Evolutionary conservation across 163 green algal genomes (phyloP).

Genomic region (Picocystis sp.): DNA sequence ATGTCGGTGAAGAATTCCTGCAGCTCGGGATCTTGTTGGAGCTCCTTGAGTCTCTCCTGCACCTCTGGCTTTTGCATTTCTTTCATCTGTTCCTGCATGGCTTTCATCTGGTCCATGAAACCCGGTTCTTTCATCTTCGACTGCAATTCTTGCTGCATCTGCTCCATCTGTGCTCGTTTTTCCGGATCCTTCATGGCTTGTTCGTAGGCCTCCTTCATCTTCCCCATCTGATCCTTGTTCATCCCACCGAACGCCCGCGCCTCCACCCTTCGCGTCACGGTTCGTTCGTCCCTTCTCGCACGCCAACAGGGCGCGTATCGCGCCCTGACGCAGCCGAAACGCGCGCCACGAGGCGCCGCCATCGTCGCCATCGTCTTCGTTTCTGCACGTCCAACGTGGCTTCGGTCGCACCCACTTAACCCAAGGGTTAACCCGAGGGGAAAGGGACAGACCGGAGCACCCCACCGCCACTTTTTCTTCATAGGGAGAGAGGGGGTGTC

Average conservation of each 20-base stretch:
- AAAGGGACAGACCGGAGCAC: too few relatives aligned
- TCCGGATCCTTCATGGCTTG: conserved; percentile 8
- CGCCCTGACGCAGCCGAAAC: too few relatives aligned
- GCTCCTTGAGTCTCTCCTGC: conserved; percentile 18
- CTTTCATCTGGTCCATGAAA: conserved; percentile 16
- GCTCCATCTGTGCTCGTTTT: conserved; percentile 1
- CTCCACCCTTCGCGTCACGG: conserved; percentile 8
- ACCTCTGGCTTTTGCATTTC: conserved; percentile 13
- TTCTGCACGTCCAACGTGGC: too few relatives aligned
- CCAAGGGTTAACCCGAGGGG: too few relatives aligned
- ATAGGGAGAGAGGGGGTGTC: too few relatives aligned
- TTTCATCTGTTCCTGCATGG: conserved; percentile 14
- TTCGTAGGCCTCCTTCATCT: conserved; percentile 1
- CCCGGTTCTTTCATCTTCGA: conserved; percentile 1
- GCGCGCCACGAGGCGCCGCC: too few relatives aligned
- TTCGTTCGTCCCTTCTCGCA: background rate
- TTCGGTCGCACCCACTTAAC: too few relatives aligned
- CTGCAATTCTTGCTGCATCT: conserved; percentile 5
- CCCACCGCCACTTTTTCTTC: too few relatives aligned
- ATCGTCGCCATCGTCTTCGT: too few relatives aligned
- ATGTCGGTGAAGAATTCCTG: conserved; percentile 64
- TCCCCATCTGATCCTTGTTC: conserved; percentile 15
- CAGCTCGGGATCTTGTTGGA: conserved; percentile 44
- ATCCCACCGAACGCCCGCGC: conserved; percentile 11
- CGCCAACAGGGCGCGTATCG: background rate